Conservation (phyloP, 2,329 filamentous ascomycete species). For the Zasmidium cellare region DNA sequence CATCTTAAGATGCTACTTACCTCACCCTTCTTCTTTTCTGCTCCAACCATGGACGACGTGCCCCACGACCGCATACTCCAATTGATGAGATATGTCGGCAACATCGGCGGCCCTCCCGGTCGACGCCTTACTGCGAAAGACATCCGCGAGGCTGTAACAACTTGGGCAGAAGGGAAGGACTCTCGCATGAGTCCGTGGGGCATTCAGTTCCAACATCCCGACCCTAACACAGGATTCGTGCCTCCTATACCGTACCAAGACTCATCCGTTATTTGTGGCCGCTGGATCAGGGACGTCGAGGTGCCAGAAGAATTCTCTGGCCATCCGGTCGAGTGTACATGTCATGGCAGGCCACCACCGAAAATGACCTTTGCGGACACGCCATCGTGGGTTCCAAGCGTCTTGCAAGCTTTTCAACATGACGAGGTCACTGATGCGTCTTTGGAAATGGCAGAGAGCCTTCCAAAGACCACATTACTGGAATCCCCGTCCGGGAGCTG, state of each 20-base stretch:
- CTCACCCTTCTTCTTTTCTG: background rate
- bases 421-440: background rate
- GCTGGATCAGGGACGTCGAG: conserved; percentile 9
- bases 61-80: background rate
- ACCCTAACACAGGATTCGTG: background rate
- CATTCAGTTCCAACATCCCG: background rate
- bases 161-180: background rate
- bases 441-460: background rate
- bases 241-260: background rate
- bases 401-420: background rate
- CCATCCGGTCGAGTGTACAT: background rate
- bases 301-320: background rate
- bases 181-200: conserved; percentile 11
- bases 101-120: background rate
- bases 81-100: background rate
- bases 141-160: background rate
- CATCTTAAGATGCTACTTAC: background rate
- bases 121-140: background rate
- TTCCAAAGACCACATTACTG: background rate
- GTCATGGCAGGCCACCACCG: background rate
- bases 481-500: background rate
- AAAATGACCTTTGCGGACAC: background rate
- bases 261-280: conserved; percentile 6
- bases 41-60: background rate
- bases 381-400: background rate